Base-by-base conservation (phyloP, 2,329 filamentous ascomycete species). In the Setomelanomma holmii region DNA sequence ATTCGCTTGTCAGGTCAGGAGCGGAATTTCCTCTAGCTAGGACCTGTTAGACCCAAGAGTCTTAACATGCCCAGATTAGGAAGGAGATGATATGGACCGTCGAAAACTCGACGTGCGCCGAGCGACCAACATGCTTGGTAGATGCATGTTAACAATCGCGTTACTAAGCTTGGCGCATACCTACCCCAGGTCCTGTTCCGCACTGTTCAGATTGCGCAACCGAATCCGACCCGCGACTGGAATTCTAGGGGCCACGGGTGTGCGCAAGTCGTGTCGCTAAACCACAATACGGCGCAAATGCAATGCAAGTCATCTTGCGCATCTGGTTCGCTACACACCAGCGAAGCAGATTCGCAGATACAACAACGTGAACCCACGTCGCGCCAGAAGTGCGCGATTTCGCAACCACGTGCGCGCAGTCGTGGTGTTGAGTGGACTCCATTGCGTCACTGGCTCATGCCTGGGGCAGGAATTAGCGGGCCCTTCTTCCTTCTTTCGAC, bases 241-340 rank as follows among this genome's bases (percentile, higher is more conserved):
- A 35, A 53, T 24, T 36, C 27, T 41, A 45, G 50, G 50, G 50
- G n/a, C 45, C 50, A 53, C 34, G n/a, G 47, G 47, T 43, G 5
- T 35, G 45, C 36, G 21, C 40, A 20, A 30, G 34, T 22, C 17
- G 20, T 27, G 44, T 24, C 3, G 40, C 41, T n/a, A 16, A 14
- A 7, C n/a, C 24, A 30, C 35, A 23, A 4, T 30, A 21, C 19
- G 12, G 16, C n/a, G 33, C 17, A 23, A 16, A 21, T 21, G 14
- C 16, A 19, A 42, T 40, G 40, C 22, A 44, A 24, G n/a, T 40
- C n/a, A 44, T 20, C 39, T 22, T 17, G 4, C 38, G 21, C 40
- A 45, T 23, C 19, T 21, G n/a, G n/a, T n/a, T n/a, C n/a, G n/a
- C n/a, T n/a, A n/a, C 39, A 19, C 11, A 14, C 3, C 16, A 20